These are phyloP conservation scores for Staphylotrichum longicolle DNA, from an alignment of 495 filamentous ascomycete genomes.

Conservation along the genomic window DNA sequence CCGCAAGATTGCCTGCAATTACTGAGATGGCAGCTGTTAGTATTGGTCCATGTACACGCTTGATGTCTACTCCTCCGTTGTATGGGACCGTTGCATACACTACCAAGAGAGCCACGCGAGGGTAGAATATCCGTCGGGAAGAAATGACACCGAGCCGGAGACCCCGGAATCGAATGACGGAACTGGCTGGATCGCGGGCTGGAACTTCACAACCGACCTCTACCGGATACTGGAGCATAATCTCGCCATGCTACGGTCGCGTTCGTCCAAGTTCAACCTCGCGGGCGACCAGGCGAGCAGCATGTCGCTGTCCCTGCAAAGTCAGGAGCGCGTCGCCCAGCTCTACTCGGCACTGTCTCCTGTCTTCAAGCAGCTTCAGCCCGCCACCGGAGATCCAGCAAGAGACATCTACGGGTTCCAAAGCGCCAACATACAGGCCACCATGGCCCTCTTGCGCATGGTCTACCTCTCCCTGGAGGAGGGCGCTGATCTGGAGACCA, in stretches of 20 bases:
- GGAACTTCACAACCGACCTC: slow-evolving; percentile 14
- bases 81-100: slow-evolving; percentile 48
- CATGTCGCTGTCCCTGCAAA: background rate
- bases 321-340: slow-evolving; percentile 6
- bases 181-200: slow-evolving; percentile 7
- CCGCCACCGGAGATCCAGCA: slow-evolving; percentile 36
- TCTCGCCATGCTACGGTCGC: slow-evolving; percentile 10
- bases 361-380: slow-evolving; percentile 10
- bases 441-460: slow-evolving; percentile 51
- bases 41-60: slow-evolving; percentile 56
- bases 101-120: slow-evolving; percentile 12
- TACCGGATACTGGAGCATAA: slow-evolving; percentile 12
- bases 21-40: slow-evolving; percentile 26
- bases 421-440: slow-evolving; percentile 54
- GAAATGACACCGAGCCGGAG: background rate
- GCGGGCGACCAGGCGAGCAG: slow-evolving; percentile 1
- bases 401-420: slow-evolving; percentile 50
- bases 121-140: slow-evolving; percentile 12
- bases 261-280: slow-evolving; percentile 10
- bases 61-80: slow-evolving; percentile 50
- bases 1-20: background rate
- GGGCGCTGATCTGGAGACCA: slow-evolving; percentile 41
- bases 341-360: slow-evolving; percentile 8
- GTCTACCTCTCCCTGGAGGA: slow-evolving; percentile 44
- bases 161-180: background rate